Evolutionary conservation across 2,329 filamentous ascomycete species (phyloP).

Genomic region (Coniochaeta sp.): DNA sequence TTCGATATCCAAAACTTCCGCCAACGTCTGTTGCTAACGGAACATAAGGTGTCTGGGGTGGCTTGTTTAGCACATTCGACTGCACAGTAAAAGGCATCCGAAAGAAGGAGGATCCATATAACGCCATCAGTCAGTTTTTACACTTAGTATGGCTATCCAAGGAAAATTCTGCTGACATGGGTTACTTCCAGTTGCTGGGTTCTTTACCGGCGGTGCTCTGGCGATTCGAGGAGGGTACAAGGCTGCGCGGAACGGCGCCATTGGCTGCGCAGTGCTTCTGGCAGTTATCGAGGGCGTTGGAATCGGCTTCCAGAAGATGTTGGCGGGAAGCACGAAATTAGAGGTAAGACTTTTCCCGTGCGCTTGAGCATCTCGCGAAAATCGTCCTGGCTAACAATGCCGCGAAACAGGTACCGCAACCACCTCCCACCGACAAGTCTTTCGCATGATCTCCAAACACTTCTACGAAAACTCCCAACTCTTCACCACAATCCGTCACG

Average conservation of each 20-base stretch:
- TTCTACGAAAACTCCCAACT: constrained; percentile 3
- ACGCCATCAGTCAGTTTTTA: constrained; percentile 67
- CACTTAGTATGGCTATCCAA: not conserved
- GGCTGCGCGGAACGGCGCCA: constrained; percentile 89
- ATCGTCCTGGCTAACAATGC: not conserved
- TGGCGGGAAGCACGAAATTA: constrained; percentile 80
- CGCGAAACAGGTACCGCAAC: constrained; percentile 1
- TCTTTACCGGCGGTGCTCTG: constrained; percentile 89
- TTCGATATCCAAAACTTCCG: not conserved
- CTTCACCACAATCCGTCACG: not conserved
- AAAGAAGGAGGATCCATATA: constrained; percentile 97
- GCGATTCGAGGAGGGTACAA: constrained; percentile 88
- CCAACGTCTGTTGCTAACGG: not conserved
- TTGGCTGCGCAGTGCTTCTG: constrained; percentile 88
- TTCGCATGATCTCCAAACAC: not conserved
- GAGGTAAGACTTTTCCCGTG: constrained; percentile 46
- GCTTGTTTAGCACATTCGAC: constrained; percentile 91
- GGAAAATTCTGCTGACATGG: not conserved
- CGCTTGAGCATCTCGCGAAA: not conserved
- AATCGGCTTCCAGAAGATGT: constrained; percentile 91
- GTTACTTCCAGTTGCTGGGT: constrained; percentile 52
- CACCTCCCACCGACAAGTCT: constrained; percentile 4
- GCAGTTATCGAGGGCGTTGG: constrained; percentile 97
- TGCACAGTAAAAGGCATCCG: constrained; percentile 90
- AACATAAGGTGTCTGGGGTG: constrained; percentile 87